Base-by-base conservation (phyloP, 768 basidiomycete species). In the Solioccasus polychromus region DNA sequence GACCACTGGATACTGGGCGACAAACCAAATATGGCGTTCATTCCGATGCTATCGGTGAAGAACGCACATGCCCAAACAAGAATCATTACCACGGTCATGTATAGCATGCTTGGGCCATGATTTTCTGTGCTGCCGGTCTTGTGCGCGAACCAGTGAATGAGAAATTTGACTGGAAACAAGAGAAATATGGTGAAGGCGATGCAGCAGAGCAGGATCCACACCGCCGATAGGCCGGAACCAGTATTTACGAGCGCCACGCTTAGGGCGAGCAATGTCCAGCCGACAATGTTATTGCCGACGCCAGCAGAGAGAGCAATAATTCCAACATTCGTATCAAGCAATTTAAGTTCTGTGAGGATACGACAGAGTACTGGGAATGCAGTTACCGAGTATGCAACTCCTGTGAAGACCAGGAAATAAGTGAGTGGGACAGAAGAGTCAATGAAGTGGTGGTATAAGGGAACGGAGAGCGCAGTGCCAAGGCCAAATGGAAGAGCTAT, bases 181-280 rank as follows among this genome's bases (percentile, higher is more conserved):
- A 96, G 70, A 61, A 94, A 72, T 1, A 95, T 52, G 0, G 83
- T 76, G 82, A 91, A 97, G 1, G 77, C 94, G 4, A 94, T 69
- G 45, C 89, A 88, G 12, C 72, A 68, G 8, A 98, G 71, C 12
- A 99, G 69, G 51, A 95, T 86, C 67, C 83, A 98, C 1, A 98
- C 68, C 0, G 94, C 93, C 0, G 83, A 85, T 0, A 92, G 68
- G 2, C 92, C 93, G 0, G 82, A 78, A 4, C 83, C 82, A 0
- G 92, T 89, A 49, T 94, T 96, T 36, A 94, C 92, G n/a, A 99
- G 78, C 0, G 95, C 93, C 6, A 98, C 86, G 36, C 86, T 89
- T 18, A 99, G 73, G 0, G 95, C 94, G 11, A 98, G 77, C 2
- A 97, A 71, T 0, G 78, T 78, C 95, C 94, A 96, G 3, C 88